Evolutionary conservation across 2,329 filamentous ascomycete species (phyloP), one percentile per base, ranked within the genome.

Genomic region (Hymenoscyphus fraxineus): DNA sequence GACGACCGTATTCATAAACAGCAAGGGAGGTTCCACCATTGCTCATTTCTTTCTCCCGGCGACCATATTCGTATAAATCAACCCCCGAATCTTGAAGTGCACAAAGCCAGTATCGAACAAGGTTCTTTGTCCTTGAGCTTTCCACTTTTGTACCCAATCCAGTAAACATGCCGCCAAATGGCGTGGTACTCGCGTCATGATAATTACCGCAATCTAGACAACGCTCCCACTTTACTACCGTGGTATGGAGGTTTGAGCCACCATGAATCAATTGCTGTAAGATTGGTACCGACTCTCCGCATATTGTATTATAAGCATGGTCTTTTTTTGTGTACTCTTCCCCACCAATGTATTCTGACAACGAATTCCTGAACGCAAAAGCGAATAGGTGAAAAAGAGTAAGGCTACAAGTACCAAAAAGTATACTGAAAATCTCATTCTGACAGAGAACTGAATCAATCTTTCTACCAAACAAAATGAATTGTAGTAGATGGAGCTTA

Each of bases 221-320:
- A 19, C 2, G 1, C 6, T 51, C n/a, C n/a, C 6, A 10, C n/a
- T 2, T 19, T 7, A 0, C 6, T n/a, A 10, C 0, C 9, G 3
- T 3, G 5, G 3, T 27, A 51, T 51, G 44, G 15, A 51, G n/a
- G 9, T 51, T 12, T 10, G 44, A 51, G 44, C 44, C 44, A 51
- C 44, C n/a, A 19, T 0, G 41, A 19, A 51, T 10, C 7, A 51
- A 51, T 12, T 19, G 44, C 6, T 10, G 16, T 9, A 51, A 4
- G 22, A 51, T 9, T 22, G n/a, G 3, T 3, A 51, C 3, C 9
- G 9, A 12, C 6, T 51, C 16, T 47, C 7, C 4, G 15, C 2
- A 19, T 7, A 35, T 4, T 4, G 32, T 35, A 35, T 35, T 35
- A 35, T 35, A 4, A 35, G 32, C 32, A 35, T 7, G 32, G 3